phyloP scores from a whole-genome alignment of 1,284 basidiomycete species.

The Stereum hirsutum region DNA sequence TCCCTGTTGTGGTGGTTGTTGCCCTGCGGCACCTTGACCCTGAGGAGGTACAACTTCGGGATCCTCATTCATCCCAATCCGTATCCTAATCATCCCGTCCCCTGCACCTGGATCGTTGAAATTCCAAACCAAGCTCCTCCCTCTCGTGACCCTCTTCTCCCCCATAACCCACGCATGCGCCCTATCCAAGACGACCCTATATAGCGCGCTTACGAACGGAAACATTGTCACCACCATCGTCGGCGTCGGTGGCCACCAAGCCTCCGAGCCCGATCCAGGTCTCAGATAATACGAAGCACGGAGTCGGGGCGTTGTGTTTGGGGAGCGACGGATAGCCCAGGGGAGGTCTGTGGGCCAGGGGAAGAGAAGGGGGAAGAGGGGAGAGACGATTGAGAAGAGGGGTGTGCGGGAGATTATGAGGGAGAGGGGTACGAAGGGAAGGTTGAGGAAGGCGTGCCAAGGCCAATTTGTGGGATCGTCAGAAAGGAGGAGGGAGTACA shows the following conservation, averaged over 20 bases:
- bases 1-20: slow-evolving; percentile 2
- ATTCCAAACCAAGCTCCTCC: slow-evolving; percentile 15
- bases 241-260: slow-evolving; percentile 14
- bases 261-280: not conserved
- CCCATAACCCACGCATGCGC: too few species aligned
- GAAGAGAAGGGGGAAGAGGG: slow-evolving; percentile 47
- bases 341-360: slow-evolving; percentile 53
- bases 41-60: too few species aligned
- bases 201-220: slow-evolving; percentile 38
- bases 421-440: slow-evolving; percentile 50
- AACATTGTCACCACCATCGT: slow-evolving; percentile 27
- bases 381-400: slow-evolving; percentile 35
- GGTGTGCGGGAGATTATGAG: slow-evolving; percentile 51
- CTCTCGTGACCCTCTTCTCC: too few species aligned
- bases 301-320: not conserved
- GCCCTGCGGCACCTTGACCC: not conserved
- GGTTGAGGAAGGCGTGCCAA: slow-evolving; percentile 61
- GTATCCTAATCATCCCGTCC: slow-evolving; percentile 32
- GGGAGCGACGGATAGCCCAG: slow-evolving; percentile 13
- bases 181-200: slow-evolving; percentile 35
- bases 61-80: slow-evolving; percentile 23
- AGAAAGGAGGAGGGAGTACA: slow-evolving; percentile 50
- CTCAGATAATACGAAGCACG: not conserved
- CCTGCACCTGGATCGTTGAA: slow-evolving; percentile 30
- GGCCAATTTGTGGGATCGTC: slow-evolving; percentile 63